Conservation (phyloP, 331 rosid genomes). For the Dryas integrifolia region DNA sequence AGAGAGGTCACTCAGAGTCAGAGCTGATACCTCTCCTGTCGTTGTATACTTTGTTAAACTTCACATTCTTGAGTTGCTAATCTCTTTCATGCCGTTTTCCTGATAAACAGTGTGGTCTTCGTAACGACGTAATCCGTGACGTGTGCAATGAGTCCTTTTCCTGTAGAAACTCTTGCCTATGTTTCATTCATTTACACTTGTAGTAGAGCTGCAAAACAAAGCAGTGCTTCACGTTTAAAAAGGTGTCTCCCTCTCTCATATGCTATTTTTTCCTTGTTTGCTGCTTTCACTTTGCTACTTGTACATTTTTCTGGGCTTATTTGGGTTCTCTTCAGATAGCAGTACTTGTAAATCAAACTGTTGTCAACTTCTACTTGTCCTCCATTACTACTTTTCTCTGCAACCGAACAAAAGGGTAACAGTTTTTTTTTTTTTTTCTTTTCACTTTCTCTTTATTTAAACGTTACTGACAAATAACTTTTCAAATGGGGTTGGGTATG, state of each 20-base stretch:
- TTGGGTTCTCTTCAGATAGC: background rate
- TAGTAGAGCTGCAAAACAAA: too few relatives aligned
- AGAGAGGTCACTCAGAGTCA: background rate
- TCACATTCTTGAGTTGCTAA: constrained; percentile 3
- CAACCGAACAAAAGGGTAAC: background rate
- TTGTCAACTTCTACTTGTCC: background rate
- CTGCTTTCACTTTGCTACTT: background rate
- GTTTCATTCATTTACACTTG: background rate
- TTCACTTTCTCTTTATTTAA: background rate
- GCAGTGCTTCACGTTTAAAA: background rate
- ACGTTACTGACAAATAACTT: background rate
- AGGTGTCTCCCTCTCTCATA: background rate
- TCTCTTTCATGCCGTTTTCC: constrained; percentile 4
- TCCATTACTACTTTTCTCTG: background rate
- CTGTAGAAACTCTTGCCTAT: background rate
- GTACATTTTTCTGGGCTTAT: background rate
- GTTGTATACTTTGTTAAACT: background rate
- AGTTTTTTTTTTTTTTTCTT: background rate
- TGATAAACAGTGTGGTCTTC: background rate
- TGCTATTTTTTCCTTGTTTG: too few relatives aligned
- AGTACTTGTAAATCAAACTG: background rate
- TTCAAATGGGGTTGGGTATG: too few relatives aligned
- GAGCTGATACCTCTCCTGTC: background rate
- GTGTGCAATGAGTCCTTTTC: background rate
- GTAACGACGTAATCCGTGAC: constrained; percentile 20